These are phyloP conservation scores for Candida awuae DNA, from an alignment of 805 yeast genomes.

Conservation along the genomic window DNA sequence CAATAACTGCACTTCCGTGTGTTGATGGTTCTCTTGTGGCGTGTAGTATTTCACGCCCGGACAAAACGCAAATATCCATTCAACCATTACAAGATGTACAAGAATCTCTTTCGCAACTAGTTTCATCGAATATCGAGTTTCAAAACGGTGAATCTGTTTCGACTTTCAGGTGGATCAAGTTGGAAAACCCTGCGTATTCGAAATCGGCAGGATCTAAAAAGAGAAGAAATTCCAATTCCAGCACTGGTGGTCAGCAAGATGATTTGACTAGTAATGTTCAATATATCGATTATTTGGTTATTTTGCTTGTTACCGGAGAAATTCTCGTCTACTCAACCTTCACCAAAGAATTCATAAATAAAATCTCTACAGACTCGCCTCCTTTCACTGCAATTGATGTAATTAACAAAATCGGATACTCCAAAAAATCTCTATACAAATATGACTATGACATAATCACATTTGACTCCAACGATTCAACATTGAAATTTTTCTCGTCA, in stretches of 20 bases:
- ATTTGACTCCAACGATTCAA: constrained; percentile 22
- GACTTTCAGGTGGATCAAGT: constrained; percentile 32
- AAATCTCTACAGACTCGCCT: constrained; percentile 28
- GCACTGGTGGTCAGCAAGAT: too few species aligned
- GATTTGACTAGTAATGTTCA: too few species aligned
- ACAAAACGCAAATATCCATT: constrained; percentile 40
- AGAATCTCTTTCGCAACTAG: constrained; percentile 16
- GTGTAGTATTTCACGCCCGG: constrained; percentile 34
- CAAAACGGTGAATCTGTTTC: constrained; percentile 33
- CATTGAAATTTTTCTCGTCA: constrained; percentile 21
- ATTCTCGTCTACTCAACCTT: constrained; percentile 38
- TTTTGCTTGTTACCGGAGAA: constrained; percentile 29
- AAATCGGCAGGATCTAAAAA: constrained; percentile 15
- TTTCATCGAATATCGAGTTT: constrained; percentile 32
- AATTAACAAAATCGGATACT: constrained; percentile 6
- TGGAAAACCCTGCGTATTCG: constrained; percentile 3
- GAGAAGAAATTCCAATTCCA: constrained; percentile 18
- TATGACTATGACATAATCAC: constrained; percentile 24
- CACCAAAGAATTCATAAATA: constrained; percentile 31
- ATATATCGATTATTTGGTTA: constrained; percentile 16
- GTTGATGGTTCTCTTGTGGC: constrained; percentile 15
- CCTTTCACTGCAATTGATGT: constrained; percentile 24
- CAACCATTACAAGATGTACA: constrained; percentile 21
- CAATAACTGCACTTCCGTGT: constrained; percentile 7
- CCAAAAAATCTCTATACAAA: neutral